A percentile compares a stretch with the other conserved stretches of the same genome.
Conservation (phyloP, 768 basidiomycete genomes). For the Pisolithus microcarpus region DNA sequence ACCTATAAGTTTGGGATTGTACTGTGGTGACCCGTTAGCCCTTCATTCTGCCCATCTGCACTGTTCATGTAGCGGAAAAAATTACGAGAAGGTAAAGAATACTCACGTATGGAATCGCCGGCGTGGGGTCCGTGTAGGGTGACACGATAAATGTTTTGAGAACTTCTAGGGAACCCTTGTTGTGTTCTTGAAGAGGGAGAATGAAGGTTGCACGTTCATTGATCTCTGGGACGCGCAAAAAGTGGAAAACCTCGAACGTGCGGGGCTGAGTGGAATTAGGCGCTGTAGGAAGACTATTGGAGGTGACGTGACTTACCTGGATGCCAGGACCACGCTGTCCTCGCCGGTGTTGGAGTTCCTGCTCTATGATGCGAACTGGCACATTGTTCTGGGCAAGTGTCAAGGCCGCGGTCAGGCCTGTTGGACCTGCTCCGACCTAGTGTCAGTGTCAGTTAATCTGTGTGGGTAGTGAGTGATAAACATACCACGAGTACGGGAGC, state of each 20-base stretch:
- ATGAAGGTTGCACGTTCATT: conserved; percentile 22
- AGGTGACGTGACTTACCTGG: not conserved
- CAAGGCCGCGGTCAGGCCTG: conserved; percentile 19
- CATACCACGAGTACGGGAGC: no score
- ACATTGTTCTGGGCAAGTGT: conserved; percentile 18
- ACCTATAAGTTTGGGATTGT: conserved; percentile 10
- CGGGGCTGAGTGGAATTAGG: conserved; percentile 28
- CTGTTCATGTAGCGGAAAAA: not conserved
- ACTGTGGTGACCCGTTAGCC: conserved; percentile 4
- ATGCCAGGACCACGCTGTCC: conserved; percentile 4
- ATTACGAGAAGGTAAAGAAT: not conserved
- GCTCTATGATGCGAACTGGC: conserved; percentile 19
- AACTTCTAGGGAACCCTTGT: conserved; percentile 16
- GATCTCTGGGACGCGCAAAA: conserved; percentile 34
- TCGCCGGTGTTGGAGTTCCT: not conserved
- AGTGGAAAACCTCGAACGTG: conserved; percentile 37
- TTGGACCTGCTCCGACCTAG: conserved; percentile 15
- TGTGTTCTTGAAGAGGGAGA: conserved; percentile 29
- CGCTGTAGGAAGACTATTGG: not conserved
- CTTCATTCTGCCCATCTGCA: not conserved
- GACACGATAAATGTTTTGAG: conserved; percentile 4
- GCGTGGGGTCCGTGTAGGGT: conserved; percentile 13
- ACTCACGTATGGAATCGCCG: conserved; percentile 22
- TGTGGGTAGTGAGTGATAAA: no score
- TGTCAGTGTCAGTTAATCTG: not conserved